These are phyloP conservation scores for Tetrapyrgos nigripes DNA, from an alignment of 1,284 basidiomycete species.

Conservation along the genomic window DNA sequence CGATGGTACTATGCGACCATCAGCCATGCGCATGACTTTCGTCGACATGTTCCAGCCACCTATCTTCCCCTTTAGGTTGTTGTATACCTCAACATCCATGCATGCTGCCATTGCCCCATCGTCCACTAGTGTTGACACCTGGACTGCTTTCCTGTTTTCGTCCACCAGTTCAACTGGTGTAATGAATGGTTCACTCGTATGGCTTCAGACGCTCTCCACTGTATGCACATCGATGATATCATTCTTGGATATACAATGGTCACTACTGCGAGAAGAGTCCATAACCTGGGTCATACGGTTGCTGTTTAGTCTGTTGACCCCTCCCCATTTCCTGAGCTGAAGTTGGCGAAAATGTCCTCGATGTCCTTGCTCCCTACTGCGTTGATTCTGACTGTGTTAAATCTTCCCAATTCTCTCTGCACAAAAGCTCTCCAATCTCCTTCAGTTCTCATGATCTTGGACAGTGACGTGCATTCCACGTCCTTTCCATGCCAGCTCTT, in stretches of 20 bases:
- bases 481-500: background rate
- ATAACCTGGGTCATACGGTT: background rate
- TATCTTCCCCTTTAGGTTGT: too few species aligned
- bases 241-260: background rate
- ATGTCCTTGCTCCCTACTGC: background rate
- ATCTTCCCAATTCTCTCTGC: background rate
- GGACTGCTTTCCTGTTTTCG: background rate
- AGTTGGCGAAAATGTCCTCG: background rate
- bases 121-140: conserved; percentile 27
- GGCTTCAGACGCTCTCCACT: background rate
- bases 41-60: too few species aligned
- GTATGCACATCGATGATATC: conserved; percentile 12
- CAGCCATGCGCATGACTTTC: too few species aligned
- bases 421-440: conserved; percentile 1
- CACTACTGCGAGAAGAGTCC: background rate
- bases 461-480: background rate
- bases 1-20: too few species aligned
- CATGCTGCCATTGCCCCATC: conserved; percentile 36
- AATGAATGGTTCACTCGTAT: background rate
- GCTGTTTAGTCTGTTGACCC: background rate
- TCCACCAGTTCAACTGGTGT: background rate
- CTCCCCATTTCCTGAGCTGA: conserved; percentile 1
- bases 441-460: background rate
- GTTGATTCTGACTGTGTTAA: background rate
- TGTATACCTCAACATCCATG: conserved; percentile 27